Percentiles rank a stretch among this genome's conserved stretches.
These are phyloP conservation scores for Claviceps capensis DNA, from an alignment of 2,329 filamentous ascomycete species.

Conservation along the genomic window DNA sequence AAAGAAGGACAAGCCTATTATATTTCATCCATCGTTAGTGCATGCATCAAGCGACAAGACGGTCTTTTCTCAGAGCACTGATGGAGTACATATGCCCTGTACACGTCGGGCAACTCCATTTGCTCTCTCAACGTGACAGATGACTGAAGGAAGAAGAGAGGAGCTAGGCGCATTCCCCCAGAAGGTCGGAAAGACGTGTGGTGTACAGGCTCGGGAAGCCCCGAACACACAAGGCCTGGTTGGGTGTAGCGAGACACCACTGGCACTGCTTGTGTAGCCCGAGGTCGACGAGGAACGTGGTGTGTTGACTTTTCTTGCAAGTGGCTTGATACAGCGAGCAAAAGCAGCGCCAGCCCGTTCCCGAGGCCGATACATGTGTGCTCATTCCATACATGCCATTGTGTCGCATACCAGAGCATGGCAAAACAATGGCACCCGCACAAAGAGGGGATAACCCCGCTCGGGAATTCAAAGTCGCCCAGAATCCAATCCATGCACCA, in stretches of 20 bases:
- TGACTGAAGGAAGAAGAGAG: not conserved
- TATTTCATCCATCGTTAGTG: constrained; percentile 5
- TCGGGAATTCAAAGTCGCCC: not conserved
- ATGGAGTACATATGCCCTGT: not conserved
- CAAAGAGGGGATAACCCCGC: not conserved
- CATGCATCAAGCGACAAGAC: not conserved
- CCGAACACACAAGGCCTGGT: not conserved
- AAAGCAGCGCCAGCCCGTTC: not conserved
- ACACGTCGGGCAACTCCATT: not conserved
- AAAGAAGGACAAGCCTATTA: constrained; percentile 1
- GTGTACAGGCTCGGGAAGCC: not conserved
- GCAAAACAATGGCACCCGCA: constrained; percentile 3
- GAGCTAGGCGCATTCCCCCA: not conserved
- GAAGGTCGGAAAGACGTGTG: not conserved
- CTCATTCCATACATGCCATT: constrained; percentile 2
- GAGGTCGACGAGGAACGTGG: too few species aligned
- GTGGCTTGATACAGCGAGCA: not conserved
- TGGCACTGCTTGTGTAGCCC: too few species aligned
- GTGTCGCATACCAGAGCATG: constrained; percentile 4
- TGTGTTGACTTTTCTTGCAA: too few species aligned
- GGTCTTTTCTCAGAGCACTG: not conserved
- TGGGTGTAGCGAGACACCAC: too few species aligned
- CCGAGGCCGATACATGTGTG: not conserved
- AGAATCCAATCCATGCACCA: not conserved
- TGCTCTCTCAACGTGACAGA: not conserved